A percentile compares a stretch with the other conserved stretches of the same genome.
phyloP scores from a whole-genome alignment of 2,329 filamentous ascomycete genomes.

The Dryadomyces quercus-mongolicae region DNA sequence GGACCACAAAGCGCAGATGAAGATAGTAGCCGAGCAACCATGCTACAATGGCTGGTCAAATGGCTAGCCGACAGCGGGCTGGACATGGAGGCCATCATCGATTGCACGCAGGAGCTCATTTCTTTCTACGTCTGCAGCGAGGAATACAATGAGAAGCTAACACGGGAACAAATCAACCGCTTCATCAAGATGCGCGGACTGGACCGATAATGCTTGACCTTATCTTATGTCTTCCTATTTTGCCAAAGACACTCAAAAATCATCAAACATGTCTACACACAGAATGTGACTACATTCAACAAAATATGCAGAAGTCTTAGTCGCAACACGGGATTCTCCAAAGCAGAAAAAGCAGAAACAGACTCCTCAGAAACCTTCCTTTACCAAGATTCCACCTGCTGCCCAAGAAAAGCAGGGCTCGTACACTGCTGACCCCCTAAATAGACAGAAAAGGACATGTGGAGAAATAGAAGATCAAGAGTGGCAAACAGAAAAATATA shows the following conservation, averaged over 20 bases:
- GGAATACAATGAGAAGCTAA: conserved; percentile 48
- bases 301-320: conserved; percentile 5
- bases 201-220: conserved; percentile 29
- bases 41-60: conserved; percentile 53
- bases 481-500: background rate
- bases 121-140: conserved; percentile 68
- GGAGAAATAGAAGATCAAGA: conserved; percentile 1
- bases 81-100: conserved; percentile 73
- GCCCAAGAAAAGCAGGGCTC: background rate
- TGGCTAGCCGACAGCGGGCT: conserved; percentile 83
- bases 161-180: conserved; percentile 43
- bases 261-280: background rate
- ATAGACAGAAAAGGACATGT: conserved; percentile 1
- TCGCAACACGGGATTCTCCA: conserved; percentile 12
- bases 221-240: background rate
- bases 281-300: background rate
- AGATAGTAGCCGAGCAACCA: conserved; percentile 22
- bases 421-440: conserved; percentile 1
- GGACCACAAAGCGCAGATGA: background rate
- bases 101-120: conserved; percentile 84
- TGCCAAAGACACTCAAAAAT: background rate
- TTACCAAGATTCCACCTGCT: conserved; percentile 6
- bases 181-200: conserved; percentile 46
- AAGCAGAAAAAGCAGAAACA: conserved; percentile 6
- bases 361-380: conserved; percentile 11